phyloP scores from a whole-genome alignment of 2,329 filamentous ascomycete genomes.

The Aureobasidium sp. region DNA sequence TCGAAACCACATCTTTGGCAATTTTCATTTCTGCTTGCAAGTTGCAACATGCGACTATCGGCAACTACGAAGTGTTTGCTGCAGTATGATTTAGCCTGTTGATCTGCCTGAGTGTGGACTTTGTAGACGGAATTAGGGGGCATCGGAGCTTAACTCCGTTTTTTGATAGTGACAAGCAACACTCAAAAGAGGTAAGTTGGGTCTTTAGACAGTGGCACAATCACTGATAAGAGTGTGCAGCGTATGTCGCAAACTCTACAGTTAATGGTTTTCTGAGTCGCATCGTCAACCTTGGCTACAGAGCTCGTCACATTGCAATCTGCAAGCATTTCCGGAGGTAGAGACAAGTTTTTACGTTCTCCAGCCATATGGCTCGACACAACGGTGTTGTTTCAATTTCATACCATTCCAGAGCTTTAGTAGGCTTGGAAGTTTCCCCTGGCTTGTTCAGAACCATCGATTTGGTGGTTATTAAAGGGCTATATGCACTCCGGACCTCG shows the following conservation, averaged over 20 bases:
- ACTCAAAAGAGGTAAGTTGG: background rate
- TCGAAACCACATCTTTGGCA: background rate
- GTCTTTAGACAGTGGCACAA: too few species aligned
- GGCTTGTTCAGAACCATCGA: too few species aligned
- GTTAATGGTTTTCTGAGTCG: too few species aligned
- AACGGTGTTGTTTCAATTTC: background rate
- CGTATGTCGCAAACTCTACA: too few species aligned
- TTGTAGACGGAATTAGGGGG: background rate
- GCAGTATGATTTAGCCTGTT: background rate
- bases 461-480: background rate
- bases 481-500: background rate
- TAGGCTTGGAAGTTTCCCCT: too few species aligned
- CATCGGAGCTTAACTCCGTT: background rate
- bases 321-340: too few species aligned
- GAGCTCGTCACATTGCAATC: too few species aligned
- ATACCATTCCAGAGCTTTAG: background rate
- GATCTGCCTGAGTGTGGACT: background rate
- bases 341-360: too few species aligned
- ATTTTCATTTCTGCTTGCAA: background rate
- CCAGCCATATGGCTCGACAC: background rate
- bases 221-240: too few species aligned
- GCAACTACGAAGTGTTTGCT: background rate
- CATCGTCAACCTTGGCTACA: too few species aligned
- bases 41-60: background rate
- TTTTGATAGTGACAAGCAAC: background rate